These are phyloP conservation scores for Arachis stenosperma DNA, from an alignment of 306 rosid genomes.

Conservation along the genomic window DNA sequence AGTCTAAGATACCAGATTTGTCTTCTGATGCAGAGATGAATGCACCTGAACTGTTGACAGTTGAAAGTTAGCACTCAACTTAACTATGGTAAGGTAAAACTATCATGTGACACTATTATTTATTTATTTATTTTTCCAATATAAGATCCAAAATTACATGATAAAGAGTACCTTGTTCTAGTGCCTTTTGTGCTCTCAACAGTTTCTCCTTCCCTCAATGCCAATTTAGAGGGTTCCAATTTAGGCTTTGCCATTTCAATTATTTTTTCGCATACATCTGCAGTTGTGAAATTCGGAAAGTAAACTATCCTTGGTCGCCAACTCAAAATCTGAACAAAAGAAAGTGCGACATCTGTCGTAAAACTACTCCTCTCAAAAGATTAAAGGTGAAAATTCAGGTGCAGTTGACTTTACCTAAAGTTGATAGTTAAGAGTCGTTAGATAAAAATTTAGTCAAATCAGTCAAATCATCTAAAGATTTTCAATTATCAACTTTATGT, in stretches of 20 bases:
- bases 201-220: constrained; percentile 65
- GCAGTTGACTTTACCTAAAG: too few relatives aligned
- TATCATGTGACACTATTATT: not conserved
- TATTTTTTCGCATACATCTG: constrained; percentile 51
- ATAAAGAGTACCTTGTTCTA: constrained; percentile 62
- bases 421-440: too few relatives aligned
- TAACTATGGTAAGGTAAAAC: constrained; percentile 3
- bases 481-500: too few relatives aligned
- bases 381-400: too few relatives aligned
- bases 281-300: constrained; percentile 52
- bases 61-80: constrained; percentile 18
- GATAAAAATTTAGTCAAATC: too few relatives aligned
- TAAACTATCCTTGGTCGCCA: constrained; percentile 42
- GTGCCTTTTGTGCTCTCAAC: constrained; percentile 59
- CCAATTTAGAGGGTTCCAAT: constrained; percentile 62
- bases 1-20: constrained; percentile 49
- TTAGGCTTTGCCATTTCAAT: constrained; percentile 53
- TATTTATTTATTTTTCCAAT: too few relatives aligned
- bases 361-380: too few relatives aligned
- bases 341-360: too few relatives aligned
- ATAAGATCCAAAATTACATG: too few relatives aligned
- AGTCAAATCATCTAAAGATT: too few relatives aligned
- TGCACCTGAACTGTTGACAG: constrained; percentile 58
- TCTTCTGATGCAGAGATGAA: constrained; percentile 64
- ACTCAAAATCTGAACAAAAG: constrained; percentile 42